These are phyloP conservation scores for Aspergillus sclerotioniger DNA, from an alignment of 495 filamentous ascomycete species.

Conservation along the genomic window DNA sequence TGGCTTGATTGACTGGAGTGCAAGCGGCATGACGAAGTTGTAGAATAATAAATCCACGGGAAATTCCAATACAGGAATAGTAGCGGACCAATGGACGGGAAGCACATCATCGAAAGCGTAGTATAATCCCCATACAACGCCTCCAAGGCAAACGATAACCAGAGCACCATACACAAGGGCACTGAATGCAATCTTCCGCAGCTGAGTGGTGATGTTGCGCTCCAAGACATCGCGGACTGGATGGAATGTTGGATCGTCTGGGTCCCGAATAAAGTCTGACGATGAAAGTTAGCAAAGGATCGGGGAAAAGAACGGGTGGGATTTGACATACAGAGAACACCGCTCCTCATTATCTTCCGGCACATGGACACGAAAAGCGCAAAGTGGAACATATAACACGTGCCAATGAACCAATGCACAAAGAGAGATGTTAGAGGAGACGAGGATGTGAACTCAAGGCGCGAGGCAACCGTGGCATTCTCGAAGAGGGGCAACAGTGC, in stretches of 20 bases:
- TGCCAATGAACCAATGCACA: slow-evolving; percentile 98
- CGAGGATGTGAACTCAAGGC: slow-evolving; percentile 69
- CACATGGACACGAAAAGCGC: slow-evolving; percentile 99
- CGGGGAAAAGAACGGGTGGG: not conserved
- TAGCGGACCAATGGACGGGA: slow-evolving; percentile 89
- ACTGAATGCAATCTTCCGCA: slow-evolving; percentile 94
- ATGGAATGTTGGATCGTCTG: slow-evolving; percentile 97
- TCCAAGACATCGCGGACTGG: slow-evolving; percentile 96
- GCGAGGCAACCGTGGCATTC: slow-evolving; percentile 67
- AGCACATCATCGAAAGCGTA: slow-evolving; percentile 65
- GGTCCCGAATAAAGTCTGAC: slow-evolving; percentile 93
- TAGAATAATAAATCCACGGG: slow-evolving; percentile 93
- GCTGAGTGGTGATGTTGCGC: slow-evolving; percentile 84
- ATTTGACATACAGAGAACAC: slow-evolving; percentile 75
- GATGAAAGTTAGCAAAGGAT: slow-evolving; percentile 7
- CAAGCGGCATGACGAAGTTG: slow-evolving; percentile 89
- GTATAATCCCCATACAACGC: slow-evolving; percentile 90
- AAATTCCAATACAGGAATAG: slow-evolving; percentile 88
- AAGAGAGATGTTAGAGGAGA: slow-evolving; percentile 87
- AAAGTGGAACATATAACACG: slow-evolving; percentile 99
- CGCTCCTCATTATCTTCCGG: slow-evolving; percentile 90
- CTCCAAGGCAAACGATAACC: slow-evolving; percentile 89
- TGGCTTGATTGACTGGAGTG: slow-evolving; percentile 77
- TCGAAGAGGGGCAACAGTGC: slow-evolving; percentile 89
- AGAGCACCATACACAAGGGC: slow-evolving; percentile 93